phyloP scores from a whole-genome alignment of 2,329 filamentous ascomycete species.

The Venturia asperata region DNA sequence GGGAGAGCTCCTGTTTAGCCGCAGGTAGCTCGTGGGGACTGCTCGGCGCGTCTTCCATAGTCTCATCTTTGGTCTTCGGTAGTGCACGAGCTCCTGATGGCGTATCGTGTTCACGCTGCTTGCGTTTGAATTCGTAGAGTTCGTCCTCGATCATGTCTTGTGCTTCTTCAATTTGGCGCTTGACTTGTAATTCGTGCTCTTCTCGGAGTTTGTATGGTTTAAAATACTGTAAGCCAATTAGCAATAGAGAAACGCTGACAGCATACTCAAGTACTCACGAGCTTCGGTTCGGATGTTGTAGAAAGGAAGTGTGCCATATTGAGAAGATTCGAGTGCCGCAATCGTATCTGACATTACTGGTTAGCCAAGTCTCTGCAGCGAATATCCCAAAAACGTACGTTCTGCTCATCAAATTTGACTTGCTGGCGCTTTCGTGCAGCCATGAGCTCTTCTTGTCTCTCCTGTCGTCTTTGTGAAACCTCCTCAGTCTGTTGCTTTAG shows the following conservation, averaged over 20 bases:
- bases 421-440: constrained; percentile 61
- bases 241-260: background rate
- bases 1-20: background rate
- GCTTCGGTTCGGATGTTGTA: constrained; percentile 62
- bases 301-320: constrained; percentile 64
- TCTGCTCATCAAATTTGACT: constrained; percentile 65
- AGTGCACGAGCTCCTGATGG: background rate
- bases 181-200: constrained; percentile 63
- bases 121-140: constrained; percentile 52
- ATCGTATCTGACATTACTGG: constrained; percentile 56
- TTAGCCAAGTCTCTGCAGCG: constrained; percentile 9
- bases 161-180: constrained; percentile 60
- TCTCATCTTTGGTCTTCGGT: background rate
- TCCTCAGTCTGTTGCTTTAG: constrained; percentile 65
- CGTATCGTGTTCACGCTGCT: constrained; percentile 26
- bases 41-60: background rate
- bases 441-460: constrained; percentile 57
- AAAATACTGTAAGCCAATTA: constrained; percentile 59
- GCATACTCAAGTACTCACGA: constrained; percentile 52
- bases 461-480: constrained; percentile 54
- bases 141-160: constrained; percentile 60
- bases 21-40: background rate
- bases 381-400: constrained; percentile 48
- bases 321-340: constrained; percentile 65
- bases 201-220: constrained; percentile 69